Evolutionary conservation across 371 early-diverging fungal genomes (phyloP), one percentile per base, ranked within the genome.

Genomic region (Apophysomyces variabilis): DNA sequence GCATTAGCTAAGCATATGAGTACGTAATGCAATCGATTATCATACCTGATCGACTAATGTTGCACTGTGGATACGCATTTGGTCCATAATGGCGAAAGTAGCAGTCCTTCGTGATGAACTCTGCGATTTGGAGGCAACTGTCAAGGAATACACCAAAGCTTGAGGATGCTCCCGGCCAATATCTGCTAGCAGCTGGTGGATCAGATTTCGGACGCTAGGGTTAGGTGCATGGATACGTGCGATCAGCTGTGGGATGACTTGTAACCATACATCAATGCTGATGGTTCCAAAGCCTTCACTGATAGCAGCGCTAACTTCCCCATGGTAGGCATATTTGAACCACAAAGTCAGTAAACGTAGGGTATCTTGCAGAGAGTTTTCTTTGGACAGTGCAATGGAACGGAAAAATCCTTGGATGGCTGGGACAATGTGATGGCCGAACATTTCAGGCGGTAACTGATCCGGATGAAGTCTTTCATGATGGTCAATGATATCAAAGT

Each of bases 171-270:
- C 91, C 65, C 94, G 91, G 38, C 98, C 98, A 45, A 99, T 92
- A 63, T 96, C 97, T 1, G 91, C 87, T 66, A 99, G 77, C 57
- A 98, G 72, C 57, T 95, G 94, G 69, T 95, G 94, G 62, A 98
- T 93, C 54, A 98, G 80, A 11, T 88, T 79, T 54, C 97, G 90
- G 0, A 97, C 95, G 65, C 92, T 87, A 4, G 90, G 85, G 61
- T 84, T 90, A 9, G 91, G 89, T 0, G 94, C 90, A 69, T 97
- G 96, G 66, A 98, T 97, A 64, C 98, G 89, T 0, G 98, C 99
- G 84, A 99, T 97, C 36, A 99, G 78, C 81, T 97, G 98, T 9
- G 99, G 99, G 69, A 99, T 98, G 16, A 98, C 99, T 76, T 98
- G 96, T 36, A 98, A 81, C 99, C 99, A 98, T 0, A 96, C 96